These are phyloP conservation scores for Penicillium sp. DNA, from an alignment of 2,329 filamentous ascomycete species.

Conservation along the genomic window DNA sequence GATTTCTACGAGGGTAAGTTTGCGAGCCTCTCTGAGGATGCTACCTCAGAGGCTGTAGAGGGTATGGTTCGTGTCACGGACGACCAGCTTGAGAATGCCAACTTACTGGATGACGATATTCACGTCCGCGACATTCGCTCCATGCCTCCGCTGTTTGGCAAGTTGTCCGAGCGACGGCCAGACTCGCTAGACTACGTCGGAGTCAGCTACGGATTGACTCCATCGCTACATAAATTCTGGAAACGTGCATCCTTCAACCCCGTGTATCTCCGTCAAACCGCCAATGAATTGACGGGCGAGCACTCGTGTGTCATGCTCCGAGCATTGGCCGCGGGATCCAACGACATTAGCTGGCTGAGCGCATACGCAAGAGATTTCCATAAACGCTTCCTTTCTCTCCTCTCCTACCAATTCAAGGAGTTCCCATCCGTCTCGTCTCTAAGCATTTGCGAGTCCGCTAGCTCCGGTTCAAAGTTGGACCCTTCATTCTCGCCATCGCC, in stretches of 20 bases:
- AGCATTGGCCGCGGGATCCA: constrained; percentile 58
- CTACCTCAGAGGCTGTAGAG: constrained; percentile 48
- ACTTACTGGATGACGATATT: constrained; percentile 79
- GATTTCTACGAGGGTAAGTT: constrained; percentile 97
- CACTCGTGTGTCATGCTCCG: constrained; percentile 97
- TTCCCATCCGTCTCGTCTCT: constrained; percentile 77
- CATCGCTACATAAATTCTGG: constrained; percentile 91
- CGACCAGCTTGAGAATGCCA: constrained; percentile 70
- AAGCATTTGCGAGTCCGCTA: constrained; percentile 83
- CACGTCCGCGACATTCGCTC: constrained; percentile 83
- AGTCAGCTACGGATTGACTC: constrained; percentile 90
- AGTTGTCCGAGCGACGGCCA: constrained; percentile 76
- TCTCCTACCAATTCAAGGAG: constrained; percentile 86
- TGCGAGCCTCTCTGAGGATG: constrained; percentile 72
- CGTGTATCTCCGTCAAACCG: constrained; percentile 89
- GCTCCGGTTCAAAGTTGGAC: constrained; percentile 65
- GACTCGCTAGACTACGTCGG: constrained; percentile 85
- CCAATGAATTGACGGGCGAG: constrained; percentile 94
- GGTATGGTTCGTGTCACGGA: constrained; percentile 78
- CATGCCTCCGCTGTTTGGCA: constrained; percentile 91
- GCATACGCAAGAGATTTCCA: constrained; percentile 94
- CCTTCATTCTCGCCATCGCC: constrained; percentile 49
- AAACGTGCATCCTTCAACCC: constrained; percentile 81
- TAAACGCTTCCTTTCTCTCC: constrained; percentile 79
- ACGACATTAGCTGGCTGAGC: constrained; percentile 78